A percentile compares a stretch with the other conserved stretches of the same genome.
phyloP scores from a whole-genome alignment of 345 rosid genomes.

The Rhodamnia rubescens region DNA sequence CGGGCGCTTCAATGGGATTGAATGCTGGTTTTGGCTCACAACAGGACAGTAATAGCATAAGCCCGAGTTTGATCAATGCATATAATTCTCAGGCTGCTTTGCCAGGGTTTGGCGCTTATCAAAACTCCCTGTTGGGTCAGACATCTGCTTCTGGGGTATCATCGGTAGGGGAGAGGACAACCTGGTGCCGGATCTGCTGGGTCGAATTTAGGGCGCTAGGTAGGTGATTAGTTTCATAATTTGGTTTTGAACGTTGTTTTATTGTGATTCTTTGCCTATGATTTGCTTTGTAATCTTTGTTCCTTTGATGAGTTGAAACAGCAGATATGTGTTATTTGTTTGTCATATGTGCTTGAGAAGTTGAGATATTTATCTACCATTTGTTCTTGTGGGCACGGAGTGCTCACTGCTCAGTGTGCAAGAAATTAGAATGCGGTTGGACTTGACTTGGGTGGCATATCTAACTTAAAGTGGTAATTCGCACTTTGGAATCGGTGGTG shows the following conservation, averaged over 20 bases:
- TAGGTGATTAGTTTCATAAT: neutral
- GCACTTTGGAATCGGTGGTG: neutral
- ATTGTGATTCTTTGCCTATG: neutral
- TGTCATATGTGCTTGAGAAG: neutral
- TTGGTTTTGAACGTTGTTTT: neutral
- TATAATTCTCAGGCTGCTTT: slow-evolving; percentile 13
- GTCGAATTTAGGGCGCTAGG: neutral
- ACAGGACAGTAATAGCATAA: neutral
- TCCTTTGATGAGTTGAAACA: neutral
- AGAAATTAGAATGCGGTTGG: neutral
- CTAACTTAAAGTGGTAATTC: neutral
- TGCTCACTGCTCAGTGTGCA: neutral
- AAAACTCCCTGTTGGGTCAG: slow-evolving; percentile 17
- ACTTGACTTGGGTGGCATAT: neutral
- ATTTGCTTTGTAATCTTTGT: neutral
- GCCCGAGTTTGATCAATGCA: slow-evolving; percentile 7
- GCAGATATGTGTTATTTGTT: neutral
- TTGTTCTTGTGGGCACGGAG: neutral
- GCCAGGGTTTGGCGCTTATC: slow-evolving; percentile 12
- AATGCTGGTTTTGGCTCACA: neutral
- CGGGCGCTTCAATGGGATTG: neutral
- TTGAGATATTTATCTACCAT: neutral
- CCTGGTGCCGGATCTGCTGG: neutral
- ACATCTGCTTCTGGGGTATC: slow-evolving; percentile 3
- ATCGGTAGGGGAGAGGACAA: slow-evolving; percentile 10